Percentiles rank a stretch among this genome's conserved stretches.
phyloP scores from a whole-genome alignment of 768 basidiomycete genomes.

The Pisolithus sp. region DNA sequence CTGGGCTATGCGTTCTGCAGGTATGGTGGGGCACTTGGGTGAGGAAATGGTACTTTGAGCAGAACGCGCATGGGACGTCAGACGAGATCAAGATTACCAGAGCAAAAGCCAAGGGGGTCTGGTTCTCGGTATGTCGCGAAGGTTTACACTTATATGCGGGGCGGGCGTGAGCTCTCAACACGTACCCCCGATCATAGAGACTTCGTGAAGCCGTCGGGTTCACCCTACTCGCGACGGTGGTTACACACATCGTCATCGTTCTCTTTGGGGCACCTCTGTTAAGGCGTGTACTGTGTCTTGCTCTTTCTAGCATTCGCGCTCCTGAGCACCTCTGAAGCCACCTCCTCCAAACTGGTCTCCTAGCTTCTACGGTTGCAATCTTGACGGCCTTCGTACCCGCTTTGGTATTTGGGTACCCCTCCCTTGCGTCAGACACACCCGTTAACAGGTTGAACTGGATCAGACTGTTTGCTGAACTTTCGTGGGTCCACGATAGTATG shows the following conservation, averaged over 20 bases:
- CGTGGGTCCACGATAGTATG: conserved; percentile 45
- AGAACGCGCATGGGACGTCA: conserved; percentile 33
- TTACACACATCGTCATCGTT: conserved; percentile 45
- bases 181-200: conserved; percentile 32
- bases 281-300: conserved; percentile 34
- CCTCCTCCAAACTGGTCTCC: conserved; percentile 53
- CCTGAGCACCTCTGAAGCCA: conserved; percentile 33
- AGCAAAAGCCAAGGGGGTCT: conserved; percentile 31
- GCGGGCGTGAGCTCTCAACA: conserved; percentile 3
- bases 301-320: not conserved
- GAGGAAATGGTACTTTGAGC: conserved; percentile 49
- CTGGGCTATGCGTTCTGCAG: conserved; percentile 50
- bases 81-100: conserved; percentile 40
- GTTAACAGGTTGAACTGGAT: conserved; percentile 64
- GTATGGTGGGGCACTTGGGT: conserved; percentile 72
- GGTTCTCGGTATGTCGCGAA: conserved; percentile 32
- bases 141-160: too few relatives aligned
- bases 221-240: conserved; percentile 44
- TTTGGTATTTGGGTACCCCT: conserved; percentile 62
- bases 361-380: conserved; percentile 63
- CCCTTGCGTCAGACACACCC: conserved; percentile 33
- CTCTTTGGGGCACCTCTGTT: conserved; percentile 72
- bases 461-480: conserved; percentile 73
- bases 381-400: conserved; percentile 62
- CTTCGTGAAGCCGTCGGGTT: conserved; percentile 44